These are phyloP conservation scores for Torulaspora indica DNA, from an alignment of 805 yeast species.

Conservation along the genomic window DNA sequence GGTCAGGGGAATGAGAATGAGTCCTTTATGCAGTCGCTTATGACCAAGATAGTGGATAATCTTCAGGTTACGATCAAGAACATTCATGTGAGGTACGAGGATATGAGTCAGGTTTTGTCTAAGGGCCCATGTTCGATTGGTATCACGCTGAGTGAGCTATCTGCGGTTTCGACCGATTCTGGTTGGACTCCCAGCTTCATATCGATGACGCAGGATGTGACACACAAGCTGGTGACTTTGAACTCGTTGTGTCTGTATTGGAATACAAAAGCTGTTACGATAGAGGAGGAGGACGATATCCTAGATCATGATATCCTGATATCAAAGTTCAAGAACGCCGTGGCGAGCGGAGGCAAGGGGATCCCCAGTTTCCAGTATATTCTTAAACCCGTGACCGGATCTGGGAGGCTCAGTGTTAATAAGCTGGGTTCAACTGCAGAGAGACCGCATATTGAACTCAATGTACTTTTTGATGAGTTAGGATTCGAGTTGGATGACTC, in stretches of 20 bases:
- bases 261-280: conserved; percentile 61
- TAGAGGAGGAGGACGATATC: conserved; percentile 49
- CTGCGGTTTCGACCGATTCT: conserved; percentile 86
- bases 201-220: conserved; percentile 56
- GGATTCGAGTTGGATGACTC: conserved; percentile 79
- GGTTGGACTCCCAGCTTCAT: conserved; percentile 84
- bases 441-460: conserved; percentile 65
- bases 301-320: conserved; percentile 26
- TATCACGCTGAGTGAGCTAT: conserved; percentile 72
- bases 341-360: conserved; percentile 36
- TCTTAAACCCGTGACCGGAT: conserved; percentile 83
- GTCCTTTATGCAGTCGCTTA: conserved; percentile 77
- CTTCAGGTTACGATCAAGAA: conserved; percentile 85
- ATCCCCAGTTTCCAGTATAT: conserved; percentile 49
- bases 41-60: conserved; percentile 89
- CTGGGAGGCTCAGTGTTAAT: conserved; percentile 75
- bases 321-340: conserved; percentile 43
- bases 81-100: conserved; percentile 91
- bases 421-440: conserved; percentile 69
- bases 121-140: conserved; percentile 79
- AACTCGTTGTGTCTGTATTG: conserved; percentile 75
- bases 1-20: conserved; percentile 55
- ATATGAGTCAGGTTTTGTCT: conserved; percentile 59
- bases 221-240: conserved; percentile 73
- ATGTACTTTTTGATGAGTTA: conserved; percentile 80